phyloP scores from a whole-genome alignment of 2,329 filamentous ascomycete species.

The Verticillium alfalfae region DNA sequence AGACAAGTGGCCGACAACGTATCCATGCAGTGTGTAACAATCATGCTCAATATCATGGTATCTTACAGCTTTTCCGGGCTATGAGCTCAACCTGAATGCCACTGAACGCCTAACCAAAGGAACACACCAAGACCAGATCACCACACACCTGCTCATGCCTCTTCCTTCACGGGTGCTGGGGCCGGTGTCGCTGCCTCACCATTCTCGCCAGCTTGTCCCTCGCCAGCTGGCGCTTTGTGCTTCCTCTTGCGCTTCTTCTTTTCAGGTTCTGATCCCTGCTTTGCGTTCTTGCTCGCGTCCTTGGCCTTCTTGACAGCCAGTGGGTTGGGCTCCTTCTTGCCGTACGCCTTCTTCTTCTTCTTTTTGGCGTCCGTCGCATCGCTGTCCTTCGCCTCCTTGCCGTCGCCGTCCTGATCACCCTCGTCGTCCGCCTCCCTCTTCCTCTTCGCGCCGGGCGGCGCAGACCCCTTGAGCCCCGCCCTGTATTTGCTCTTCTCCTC shows the following conservation, averaged over 20 bases:
- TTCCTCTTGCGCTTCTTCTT: slow-evolving; percentile 32
- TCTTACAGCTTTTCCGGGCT: slow-evolving; percentile 1
- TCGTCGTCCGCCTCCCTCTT: slow-evolving; percentile 42
- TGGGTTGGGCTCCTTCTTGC: slow-evolving; percentile 66
- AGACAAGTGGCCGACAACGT: neutral
- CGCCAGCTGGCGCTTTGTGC: slow-evolving; percentile 20
- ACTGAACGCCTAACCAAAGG: neutral
- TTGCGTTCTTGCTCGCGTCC: slow-evolving; percentile 27
- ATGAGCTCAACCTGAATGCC: neutral
- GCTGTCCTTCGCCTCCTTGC: slow-evolving; percentile 14
- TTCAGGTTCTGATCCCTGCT: slow-evolving; percentile 12
- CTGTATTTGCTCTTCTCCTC: slow-evolving; percentile 74
- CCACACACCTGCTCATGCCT: neutral
- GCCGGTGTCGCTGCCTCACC: neutral
- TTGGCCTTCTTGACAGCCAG: slow-evolving; percentile 66
- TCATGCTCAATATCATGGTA: neutral
- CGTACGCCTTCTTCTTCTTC: slow-evolving; percentile 54
- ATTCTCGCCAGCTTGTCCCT: slow-evolving; percentile 18
- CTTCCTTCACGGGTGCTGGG: neutral
- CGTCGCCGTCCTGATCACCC: slow-evolving; percentile 22
- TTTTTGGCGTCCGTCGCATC: slow-evolving; percentile 25
- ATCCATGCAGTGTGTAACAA: neutral
- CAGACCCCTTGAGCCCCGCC: slow-evolving; percentile 54
- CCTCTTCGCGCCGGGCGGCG: slow-evolving; percentile 37
- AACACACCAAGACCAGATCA: neutral